phyloP scores from a whole-genome alignment of 495 filamentous ascomycete species.

The Tetracladium setigerum region DNA sequence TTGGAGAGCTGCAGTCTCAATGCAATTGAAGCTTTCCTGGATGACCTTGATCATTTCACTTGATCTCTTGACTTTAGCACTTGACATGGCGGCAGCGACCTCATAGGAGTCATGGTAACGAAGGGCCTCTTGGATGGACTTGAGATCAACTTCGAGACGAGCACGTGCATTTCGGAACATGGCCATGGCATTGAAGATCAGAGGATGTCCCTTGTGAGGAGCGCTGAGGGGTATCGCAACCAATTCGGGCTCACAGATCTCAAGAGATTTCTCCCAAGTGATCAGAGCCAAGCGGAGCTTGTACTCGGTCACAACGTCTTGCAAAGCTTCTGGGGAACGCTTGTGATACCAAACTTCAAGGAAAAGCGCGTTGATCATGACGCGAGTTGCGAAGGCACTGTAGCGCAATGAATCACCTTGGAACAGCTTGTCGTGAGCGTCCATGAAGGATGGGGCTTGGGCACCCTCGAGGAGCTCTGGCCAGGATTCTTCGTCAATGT shows the following conservation, averaged over 20 bases:
- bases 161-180: slow-evolving; percentile 92
- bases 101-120: slow-evolving; percentile 96
- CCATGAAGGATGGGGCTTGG: slow-evolving; percentile 74
- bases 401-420: slow-evolving; percentile 87
- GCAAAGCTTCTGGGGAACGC: slow-evolving; percentile 88
- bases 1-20: slow-evolving; percentile 89
- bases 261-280: slow-evolving; percentile 95
- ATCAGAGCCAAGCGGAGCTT: slow-evolving; percentile 93
- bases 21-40: slow-evolving; percentile 94
- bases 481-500: slow-evolving; percentile 79
- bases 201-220: slow-evolving; percentile 93
- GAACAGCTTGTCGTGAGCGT: slow-evolving; percentile 91
- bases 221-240: slow-evolving; percentile 87
- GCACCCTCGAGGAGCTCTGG: slow-evolving; percentile 63
- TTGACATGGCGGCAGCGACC: slow-evolving; percentile 92
- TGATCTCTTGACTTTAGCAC: slow-evolving; percentile 86
- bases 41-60: slow-evolving; percentile 98
- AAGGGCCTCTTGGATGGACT: slow-evolving; percentile 90
- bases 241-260: slow-evolving; percentile 86
- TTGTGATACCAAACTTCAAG: slow-evolving; percentile 98
- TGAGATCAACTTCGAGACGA: slow-evolving; percentile 89
- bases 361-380: slow-evolving; percentile 99
- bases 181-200: slow-evolving; percentile 98
- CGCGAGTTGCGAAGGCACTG: slow-evolving; percentile 93
- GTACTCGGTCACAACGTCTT: slow-evolving; percentile 97